Evolutionary conservation across 306 rosid genomes (phyloP), one percentile per base, ranked within the genome.

Genomic region (Pterocarpus santalinus): DNA sequence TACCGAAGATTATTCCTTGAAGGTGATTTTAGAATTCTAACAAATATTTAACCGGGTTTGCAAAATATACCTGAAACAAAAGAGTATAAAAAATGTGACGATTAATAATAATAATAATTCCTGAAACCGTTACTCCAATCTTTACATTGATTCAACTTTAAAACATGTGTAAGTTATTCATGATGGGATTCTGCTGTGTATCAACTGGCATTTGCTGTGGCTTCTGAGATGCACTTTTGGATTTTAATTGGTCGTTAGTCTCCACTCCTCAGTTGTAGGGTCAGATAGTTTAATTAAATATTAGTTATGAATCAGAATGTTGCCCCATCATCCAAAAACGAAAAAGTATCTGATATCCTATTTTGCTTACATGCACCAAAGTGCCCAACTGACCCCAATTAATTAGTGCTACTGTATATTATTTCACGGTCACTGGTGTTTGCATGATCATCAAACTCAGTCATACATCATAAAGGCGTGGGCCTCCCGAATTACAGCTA

Each of bases 401-500:
- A 36, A 61, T 15, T 22, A 34, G 3, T 34, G 47, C 10, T 58
- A 35, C 70, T 22, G 0, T 46, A 56, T 16, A 60, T 49, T 38
- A 32, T 68, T 62, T 41, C 56, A 61, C 2, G 38, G 43, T 72
- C 64, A 32, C 47, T 62, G 14, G 16, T 16, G 22, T 58, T 17
- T 81, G 64, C 64, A 81, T 39, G 66, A 83, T 62, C 52, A 60
- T 67, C 73, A 53, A 70, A 52, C 32, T 57, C 53, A 61, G 80
- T 56, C 68, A 61, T 16, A 7, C 43, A 73, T 65, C 58, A 72
- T 68, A 69, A 80, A 85, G 81, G 39, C 2, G 88, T 76, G 90
- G 90, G 83, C 79, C 90, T 75, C 56, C 77, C 30, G 46, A 75
- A 72, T 69, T 81, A 64, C 70, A 63, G 28, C 80, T 77, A 72